Percentiles rank a stretch among this genome's conserved stretches.
phyloP scores from a whole-genome alignment of 2,329 filamentous ascomycete genomes.

The Penicillium sp. region DNA sequence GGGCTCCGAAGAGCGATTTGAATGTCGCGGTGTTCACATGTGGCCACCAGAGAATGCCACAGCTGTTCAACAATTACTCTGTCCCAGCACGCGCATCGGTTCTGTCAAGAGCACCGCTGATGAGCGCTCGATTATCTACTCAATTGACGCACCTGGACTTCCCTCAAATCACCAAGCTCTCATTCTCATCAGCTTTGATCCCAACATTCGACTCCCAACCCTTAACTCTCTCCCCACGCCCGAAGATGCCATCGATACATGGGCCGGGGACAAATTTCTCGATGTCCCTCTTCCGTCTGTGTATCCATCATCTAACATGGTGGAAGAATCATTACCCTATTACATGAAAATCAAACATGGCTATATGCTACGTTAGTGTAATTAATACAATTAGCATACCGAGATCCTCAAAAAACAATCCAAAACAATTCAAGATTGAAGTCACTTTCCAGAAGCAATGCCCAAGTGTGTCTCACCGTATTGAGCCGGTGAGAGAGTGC shows the following conservation, averaged over 20 bases:
- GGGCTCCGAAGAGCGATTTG: constrained; percentile 41
- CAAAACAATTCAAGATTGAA: background rate
- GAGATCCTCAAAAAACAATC: background rate
- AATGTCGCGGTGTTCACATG: constrained; percentile 39
- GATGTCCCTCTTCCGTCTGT: constrained; percentile 1
- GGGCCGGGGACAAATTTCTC: background rate
- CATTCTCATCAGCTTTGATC: constrained; percentile 44
- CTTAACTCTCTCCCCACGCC: constrained; percentile 4
- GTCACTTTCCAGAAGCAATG: background rate
- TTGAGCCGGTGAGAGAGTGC: background rate
- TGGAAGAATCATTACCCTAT: constrained; percentile 13
- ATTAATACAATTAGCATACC: background rate
- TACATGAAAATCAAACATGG: constrained; percentile 19
- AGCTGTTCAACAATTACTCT: constrained; percentile 41
- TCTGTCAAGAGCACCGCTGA: constrained; percentile 39
- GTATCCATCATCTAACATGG: background rate
- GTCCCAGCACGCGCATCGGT: constrained; percentile 36
- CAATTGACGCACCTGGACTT: constrained; percentile 31
- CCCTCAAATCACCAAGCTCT: constrained; percentile 31
- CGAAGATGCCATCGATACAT: background rate
- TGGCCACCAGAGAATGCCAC: constrained; percentile 47
- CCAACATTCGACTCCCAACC: constrained; percentile 31
- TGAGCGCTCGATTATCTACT: constrained; percentile 45
- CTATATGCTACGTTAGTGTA: constrained; percentile 11
- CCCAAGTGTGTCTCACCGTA: background rate